phyloP scores from a whole-genome alignment of 2,329 filamentous ascomycete species.

The Cercospora canescens region DNA sequence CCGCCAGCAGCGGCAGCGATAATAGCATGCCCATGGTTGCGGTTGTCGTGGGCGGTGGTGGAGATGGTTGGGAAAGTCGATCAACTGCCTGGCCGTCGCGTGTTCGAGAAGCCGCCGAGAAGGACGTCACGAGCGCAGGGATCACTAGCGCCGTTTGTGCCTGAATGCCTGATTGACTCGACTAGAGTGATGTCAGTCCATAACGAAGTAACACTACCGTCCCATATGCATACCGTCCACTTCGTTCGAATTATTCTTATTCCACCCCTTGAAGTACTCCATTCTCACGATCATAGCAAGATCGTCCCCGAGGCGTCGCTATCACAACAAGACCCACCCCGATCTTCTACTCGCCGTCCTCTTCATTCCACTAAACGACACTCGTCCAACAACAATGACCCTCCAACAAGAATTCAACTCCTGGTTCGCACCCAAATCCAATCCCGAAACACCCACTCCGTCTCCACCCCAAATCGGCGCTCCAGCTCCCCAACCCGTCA shows the following conservation, averaged over 20 bases:
- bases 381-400: constrained; percentile 17
- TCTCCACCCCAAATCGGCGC: constrained; percentile 52
- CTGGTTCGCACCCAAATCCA: constrained; percentile 40
- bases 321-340: background rate
- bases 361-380: background rate
- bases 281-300: background rate
- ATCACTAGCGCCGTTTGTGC: background rate
- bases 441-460: constrained; percentile 21
- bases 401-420: constrained; percentile 40
- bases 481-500: constrained; percentile 56
- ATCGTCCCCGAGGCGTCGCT: background rate
- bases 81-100: background rate
- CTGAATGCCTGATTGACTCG: background rate
- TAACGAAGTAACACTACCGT: background rate
- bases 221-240: background rate
- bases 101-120: background rate
- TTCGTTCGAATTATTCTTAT: background rate
- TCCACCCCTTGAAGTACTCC: background rate
- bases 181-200: background rate
- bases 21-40: constrained; percentile 81
- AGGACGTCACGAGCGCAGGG: background rate
- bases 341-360: background rate
- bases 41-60: background rate
- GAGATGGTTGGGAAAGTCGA: background rate
- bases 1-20: constrained; percentile 82